Conservation (phyloP, 116 monocot species). For the Cymodocea nodosa region DNA sequence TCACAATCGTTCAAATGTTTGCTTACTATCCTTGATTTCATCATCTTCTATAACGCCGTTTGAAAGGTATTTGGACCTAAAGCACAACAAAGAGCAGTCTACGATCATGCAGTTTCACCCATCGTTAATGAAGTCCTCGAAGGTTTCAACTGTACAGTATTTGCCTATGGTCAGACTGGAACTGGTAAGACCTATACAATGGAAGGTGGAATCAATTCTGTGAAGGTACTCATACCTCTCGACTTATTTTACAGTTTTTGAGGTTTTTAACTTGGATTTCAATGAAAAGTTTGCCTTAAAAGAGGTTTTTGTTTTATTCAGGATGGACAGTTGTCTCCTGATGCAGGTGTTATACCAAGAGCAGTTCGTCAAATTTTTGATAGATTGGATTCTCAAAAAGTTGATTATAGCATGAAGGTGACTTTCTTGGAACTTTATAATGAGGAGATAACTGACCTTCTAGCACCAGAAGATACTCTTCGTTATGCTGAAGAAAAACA, state of each 20-base stretch:
- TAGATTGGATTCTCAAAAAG: constrained; percentile 43
- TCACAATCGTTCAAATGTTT: not conserved
- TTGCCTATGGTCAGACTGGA: constrained; percentile 84
- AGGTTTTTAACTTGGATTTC: not conserved
- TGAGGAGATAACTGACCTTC: constrained; percentile 82
- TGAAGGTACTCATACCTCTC: constrained; percentile 25
- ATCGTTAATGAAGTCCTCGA: constrained; percentile 56
- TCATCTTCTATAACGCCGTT: not conserved
- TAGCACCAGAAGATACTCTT: constrained; percentile 43
- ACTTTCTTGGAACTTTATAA: constrained; percentile 83
- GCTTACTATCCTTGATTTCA: not conserved
- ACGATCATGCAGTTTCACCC: constrained; percentile 51
- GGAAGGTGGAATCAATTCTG: constrained; percentile 51
- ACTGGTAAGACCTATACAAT: constrained; percentile 86
- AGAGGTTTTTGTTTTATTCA: constrained; percentile 6
- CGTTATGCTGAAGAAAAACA: constrained; percentile 39
- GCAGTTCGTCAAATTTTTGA: constrained; percentile 74
- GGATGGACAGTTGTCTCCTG: constrained; percentile 35
- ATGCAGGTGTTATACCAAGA: constrained; percentile 82
- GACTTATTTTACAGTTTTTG: not conserved
- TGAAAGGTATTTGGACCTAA: constrained; percentile 73
- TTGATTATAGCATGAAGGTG: constrained; percentile 72
- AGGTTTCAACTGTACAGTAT: constrained; percentile 85
- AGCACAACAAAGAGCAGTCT: constrained; percentile 53
- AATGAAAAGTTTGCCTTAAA: too few species aligned